Conservation (phyloP, 2,329 filamentous ascomycete species). For the Neonectria neomacrospora region DNA sequence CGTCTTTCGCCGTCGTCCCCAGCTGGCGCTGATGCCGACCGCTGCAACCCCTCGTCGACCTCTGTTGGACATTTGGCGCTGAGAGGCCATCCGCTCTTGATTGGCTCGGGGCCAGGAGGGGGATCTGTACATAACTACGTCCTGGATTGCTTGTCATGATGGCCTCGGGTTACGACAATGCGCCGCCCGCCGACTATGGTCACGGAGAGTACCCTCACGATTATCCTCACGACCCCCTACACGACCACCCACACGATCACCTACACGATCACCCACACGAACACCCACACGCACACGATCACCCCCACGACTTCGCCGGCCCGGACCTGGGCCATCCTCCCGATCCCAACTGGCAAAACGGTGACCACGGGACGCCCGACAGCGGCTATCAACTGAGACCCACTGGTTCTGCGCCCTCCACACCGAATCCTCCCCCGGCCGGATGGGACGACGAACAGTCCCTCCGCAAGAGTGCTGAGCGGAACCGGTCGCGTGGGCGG, state of each 20-base stretch:
- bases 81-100: conserved; percentile 41
- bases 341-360: conserved; percentile 53
- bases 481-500: conserved; percentile 66
- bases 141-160: conserved; percentile 49
- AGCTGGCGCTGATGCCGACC: conserved; percentile 54
- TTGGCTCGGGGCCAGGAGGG: conserved; percentile 43
- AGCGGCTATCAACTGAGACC: conserved; percentile 49
- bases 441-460: conserved; percentile 54
- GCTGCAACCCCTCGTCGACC: conserved; percentile 47
- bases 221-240: background rate
- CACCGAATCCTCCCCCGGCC: conserved; percentile 45
- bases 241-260: background rate
- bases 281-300: background rate
- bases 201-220: conserved; percentile 45
- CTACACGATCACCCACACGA: background rate
- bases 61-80: conserved; percentile 48
- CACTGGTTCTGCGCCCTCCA: conserved; percentile 50
- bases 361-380: conserved; percentile 52
- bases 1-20: conserved; percentile 31
- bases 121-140: conserved; percentile 38
- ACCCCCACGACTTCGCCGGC: conserved; percentile 40
- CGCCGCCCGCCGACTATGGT: conserved; percentile 52
- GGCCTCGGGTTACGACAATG: conserved; percentile 60
- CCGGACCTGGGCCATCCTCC: conserved; percentile 47
- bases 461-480: conserved; percentile 65